phyloP scores from a whole-genome alignment of 1,284 basidiomycete genomes.

The Rhodotorula glutinis region DNA sequence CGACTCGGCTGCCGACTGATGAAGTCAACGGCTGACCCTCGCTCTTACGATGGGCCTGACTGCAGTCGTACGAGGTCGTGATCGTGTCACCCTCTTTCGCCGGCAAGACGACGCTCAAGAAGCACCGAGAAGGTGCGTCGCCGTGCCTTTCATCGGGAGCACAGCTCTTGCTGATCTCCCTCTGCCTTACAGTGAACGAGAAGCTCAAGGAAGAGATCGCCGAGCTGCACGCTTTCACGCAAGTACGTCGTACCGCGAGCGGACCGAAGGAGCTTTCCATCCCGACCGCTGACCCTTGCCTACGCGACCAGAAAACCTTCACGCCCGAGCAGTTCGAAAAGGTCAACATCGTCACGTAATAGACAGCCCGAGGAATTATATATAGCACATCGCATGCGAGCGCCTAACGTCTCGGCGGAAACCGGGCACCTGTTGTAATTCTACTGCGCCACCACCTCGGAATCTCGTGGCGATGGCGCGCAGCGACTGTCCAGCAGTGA shows the following conservation, averaged over 20 bases:
- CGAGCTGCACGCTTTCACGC: conserved; percentile 51
- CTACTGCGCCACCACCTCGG: too few species aligned
- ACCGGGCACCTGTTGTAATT: too few species aligned
- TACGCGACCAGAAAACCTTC: conserved; percentile 25
- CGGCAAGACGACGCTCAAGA: conserved; percentile 43
- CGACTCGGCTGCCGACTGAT: too few species aligned
- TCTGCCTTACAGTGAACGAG: conserved; percentile 46
- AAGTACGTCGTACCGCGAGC: too few species aligned
- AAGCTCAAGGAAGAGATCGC: conserved; percentile 51
- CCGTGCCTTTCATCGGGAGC: background rate
- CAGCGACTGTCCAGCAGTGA: too few species aligned
- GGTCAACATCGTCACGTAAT: conserved; percentile 24
- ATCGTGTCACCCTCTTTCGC: conserved; percentile 44
- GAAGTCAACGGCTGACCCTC: background rate
- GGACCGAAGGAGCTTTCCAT: too few species aligned
- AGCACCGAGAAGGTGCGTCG: conserved; percentile 42
- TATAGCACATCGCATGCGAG: background rate
- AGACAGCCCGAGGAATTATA: background rate
- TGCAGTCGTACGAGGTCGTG: conserved; percentile 44
- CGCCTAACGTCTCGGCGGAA: background rate
- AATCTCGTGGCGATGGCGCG: too few species aligned
- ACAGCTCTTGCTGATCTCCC: background rate
- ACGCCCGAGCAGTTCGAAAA: conserved; percentile 38
- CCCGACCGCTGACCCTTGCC: background rate
- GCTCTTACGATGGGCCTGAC: too few species aligned